These are phyloP conservation scores for Pichia paraexigua DNA, from an alignment of 805 yeast genomes.

Conservation along the genomic window DNA sequence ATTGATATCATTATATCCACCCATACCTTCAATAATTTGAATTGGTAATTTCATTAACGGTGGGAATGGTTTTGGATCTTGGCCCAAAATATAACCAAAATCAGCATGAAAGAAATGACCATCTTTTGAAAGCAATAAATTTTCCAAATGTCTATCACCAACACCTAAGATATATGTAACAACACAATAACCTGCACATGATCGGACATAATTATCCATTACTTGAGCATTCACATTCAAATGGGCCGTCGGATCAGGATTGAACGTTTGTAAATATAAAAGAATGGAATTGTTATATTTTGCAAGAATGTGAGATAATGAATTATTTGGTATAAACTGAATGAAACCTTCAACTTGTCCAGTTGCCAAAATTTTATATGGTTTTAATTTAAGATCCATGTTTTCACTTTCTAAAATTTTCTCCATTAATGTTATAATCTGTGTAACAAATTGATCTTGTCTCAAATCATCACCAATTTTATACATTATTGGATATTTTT, in stretches of 20 bases:
- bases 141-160: slow-evolving; percentile 95
- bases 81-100: slow-evolving; percentile 92
- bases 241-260: slow-evolving; percentile 41
- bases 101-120: slow-evolving; percentile 96
- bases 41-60: slow-evolving; percentile 97
- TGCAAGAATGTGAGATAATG: slow-evolving; percentile 70
- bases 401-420: slow-evolving; percentile 81
- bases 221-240: slow-evolving; percentile 51
- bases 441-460: slow-evolving; percentile 96
- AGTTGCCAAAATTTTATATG: slow-evolving; percentile 85
- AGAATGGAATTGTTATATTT: slow-evolving; percentile 68
- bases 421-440: slow-evolving; percentile 87
- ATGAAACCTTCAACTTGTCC: slow-evolving; percentile 88
- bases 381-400: slow-evolving; percentile 77
- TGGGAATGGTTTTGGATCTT: slow-evolving; percentile 98
- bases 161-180: slow-evolving; percentile 91
- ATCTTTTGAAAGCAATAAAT: slow-evolving; percentile 66
- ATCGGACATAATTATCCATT: slow-evolving; percentile 90
- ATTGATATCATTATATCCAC: slow-evolving; percentile 81
- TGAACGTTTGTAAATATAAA: slow-evolving; percentile 58
- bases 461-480: slow-evolving; percentile 93
- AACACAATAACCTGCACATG: slow-evolving; percentile 97
- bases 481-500: slow-evolving; percentile 73
- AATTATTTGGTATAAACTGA: slow-evolving; percentile 89
- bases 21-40: slow-evolving; percentile 96